Evolutionary conservation across 2,329 filamentous ascomycete species (phyloP).

Genomic region (Ascochyta koolunga): DNA sequence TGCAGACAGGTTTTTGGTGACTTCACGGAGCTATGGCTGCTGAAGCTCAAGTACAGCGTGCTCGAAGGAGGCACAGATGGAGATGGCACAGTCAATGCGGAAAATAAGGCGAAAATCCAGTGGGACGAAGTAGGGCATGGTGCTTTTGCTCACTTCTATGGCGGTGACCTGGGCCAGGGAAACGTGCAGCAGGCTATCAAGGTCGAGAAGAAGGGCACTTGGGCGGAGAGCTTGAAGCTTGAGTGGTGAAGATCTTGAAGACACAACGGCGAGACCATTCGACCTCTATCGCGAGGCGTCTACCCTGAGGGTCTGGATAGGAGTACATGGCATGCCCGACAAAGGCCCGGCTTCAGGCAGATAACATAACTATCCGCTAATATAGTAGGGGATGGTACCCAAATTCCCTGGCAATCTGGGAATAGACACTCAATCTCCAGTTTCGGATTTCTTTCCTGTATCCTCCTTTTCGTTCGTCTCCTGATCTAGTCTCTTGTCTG

Average conservation of each 20-base stretch:
- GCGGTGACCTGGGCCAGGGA: slow-evolving; percentile 58
- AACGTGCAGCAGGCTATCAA: slow-evolving; percentile 58
- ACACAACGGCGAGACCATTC: background rate
- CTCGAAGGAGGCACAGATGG: slow-evolving; percentile 38
- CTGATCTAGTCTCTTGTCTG: background rate
- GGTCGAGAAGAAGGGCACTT: slow-evolving; percentile 57
- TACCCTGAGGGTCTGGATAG: no score
- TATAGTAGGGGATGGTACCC: no score
- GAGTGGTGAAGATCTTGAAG: slow-evolving; percentile 37
- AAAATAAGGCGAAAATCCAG: slow-evolving; percentile 48
- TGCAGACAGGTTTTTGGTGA: slow-evolving; percentile 44
- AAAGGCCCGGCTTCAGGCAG: no score
- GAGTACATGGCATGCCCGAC: no score
- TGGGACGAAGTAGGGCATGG: slow-evolving; percentile 60
- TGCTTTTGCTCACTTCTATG: slow-evolving; percentile 65
- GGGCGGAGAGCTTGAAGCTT: slow-evolving; percentile 50
- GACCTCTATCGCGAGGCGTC: no score
- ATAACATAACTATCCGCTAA: no score
- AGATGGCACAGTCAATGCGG: slow-evolving; percentile 35
- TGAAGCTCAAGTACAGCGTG: slow-evolving; percentile 60
- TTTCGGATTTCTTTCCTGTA: background rate
- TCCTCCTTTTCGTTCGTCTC: background rate
- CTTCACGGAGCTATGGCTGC: slow-evolving; percentile 53
- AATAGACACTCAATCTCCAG: background rate
- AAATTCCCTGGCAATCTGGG: no score